These are phyloP conservation scores for Cyclanthera cordifolia DNA, from an alignment of 306 rosid species.

Conservation along the genomic window DNA sequence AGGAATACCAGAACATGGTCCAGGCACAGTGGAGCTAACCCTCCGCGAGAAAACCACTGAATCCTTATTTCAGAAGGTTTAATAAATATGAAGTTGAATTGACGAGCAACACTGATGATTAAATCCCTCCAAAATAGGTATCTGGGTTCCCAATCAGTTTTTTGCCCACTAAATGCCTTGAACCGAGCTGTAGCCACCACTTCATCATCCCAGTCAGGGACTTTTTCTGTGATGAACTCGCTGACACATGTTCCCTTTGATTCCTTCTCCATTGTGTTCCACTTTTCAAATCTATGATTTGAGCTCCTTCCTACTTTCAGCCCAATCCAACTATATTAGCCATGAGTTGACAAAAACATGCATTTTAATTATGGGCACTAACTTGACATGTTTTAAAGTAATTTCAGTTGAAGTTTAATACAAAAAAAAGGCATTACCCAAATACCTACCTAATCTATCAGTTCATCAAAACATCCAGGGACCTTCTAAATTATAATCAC, in stretches of 20 bases:
- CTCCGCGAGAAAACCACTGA: slow-evolving; percentile 68
- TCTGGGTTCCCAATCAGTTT: slow-evolving; percentile 58
- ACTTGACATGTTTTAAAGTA: not conserved
- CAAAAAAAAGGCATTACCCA: not conserved
- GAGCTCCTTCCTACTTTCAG: not conserved
- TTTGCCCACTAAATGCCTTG: slow-evolving; percentile 85
- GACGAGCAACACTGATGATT: slow-evolving; percentile 45
- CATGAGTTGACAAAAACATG: not conserved
- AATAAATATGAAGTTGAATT: slow-evolving; percentile 37
- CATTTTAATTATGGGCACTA: not conserved
- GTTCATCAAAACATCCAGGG: not conserved
- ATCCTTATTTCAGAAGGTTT: slow-evolving; percentile 45
- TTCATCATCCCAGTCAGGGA: slow-evolving; percentile 66
- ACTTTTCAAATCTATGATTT: not conserved
- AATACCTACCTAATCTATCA: not conserved
- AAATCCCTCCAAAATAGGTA: slow-evolving; percentile 63
- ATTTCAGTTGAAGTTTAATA: not conserved
- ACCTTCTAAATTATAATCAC: not conserved
- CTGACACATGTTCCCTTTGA: slow-evolving; percentile 13
- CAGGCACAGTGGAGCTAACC: slow-evolving; percentile 69
- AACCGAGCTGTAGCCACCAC: slow-evolving; percentile 45
- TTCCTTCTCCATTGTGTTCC: slow-evolving; percentile 29
- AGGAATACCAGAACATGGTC: slow-evolving; percentile 62
- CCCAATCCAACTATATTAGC: not conserved
- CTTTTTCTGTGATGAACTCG: slow-evolving; percentile 45